Evolutionary conservation across 805 yeast genomes (phyloP).

Genomic region (Cyberlindnera misumaiensis): DNA sequence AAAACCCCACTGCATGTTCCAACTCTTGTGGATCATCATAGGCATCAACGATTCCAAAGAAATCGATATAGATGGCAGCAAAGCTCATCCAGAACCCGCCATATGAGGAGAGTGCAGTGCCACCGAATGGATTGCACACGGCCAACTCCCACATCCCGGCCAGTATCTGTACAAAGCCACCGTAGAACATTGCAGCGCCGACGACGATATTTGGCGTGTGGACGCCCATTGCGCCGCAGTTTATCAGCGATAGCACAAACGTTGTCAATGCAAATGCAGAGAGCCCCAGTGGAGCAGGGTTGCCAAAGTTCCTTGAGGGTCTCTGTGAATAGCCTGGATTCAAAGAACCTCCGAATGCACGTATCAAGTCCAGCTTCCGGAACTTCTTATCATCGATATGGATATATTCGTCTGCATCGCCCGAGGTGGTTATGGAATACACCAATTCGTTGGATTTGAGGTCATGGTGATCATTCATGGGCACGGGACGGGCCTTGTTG

Average conservation of each 20-base stretch:
- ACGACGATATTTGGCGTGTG: slow-evolving; percentile 48
- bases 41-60: slow-evolving; percentile 44
- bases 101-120: slow-evolving; percentile 29
- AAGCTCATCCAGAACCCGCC: slow-evolving; percentile 65
- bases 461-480: slow-evolving; percentile 3
- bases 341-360: slow-evolving; percentile 69
- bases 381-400: slow-evolving; percentile 22
- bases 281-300: slow-evolving; percentile 61
- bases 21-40: slow-evolving; percentile 32
- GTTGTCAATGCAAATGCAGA: slow-evolving; percentile 58
- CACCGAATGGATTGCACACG: slow-evolving; percentile 60
- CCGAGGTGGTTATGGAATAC: slow-evolving; percentile 21
- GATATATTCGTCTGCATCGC: slow-evolving; percentile 20
- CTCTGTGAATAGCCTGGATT: slow-evolving; percentile 48
- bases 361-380: slow-evolving; percentile 40
- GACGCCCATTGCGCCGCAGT: slow-evolving; percentile 53
- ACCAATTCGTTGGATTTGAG: slow-evolving; percentile 7
- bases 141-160: slow-evolving; percentile 70
- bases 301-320: slow-evolving; percentile 47
- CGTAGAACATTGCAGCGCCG: slow-evolving; percentile 57
- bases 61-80: slow-evolving; percentile 50
- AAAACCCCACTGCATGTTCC: slow-evolving; percentile 44
- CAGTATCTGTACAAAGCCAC: slow-evolving; percentile 51
- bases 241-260: slow-evolving; percentile 49
- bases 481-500: slow-evolving; percentile 7